phyloP scores from a whole-genome alignment of 768 basidiomycete genomes.

The Neoboletus brunneissimus region DNA sequence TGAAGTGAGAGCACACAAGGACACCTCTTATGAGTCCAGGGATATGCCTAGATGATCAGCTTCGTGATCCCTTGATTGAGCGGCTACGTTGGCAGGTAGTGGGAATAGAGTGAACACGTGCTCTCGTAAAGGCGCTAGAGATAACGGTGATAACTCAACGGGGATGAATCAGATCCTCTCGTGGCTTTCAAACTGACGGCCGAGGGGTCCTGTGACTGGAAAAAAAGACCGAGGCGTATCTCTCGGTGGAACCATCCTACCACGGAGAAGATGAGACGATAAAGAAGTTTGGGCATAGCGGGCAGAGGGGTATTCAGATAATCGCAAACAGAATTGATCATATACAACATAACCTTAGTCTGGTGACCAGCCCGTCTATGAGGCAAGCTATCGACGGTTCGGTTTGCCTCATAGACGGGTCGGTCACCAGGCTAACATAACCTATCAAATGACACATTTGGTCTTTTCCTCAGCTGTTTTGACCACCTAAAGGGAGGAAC shows the following conservation, averaged over 20 bases:
- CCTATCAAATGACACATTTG: too few relatives aligned
- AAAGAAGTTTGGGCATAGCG: too few relatives aligned
- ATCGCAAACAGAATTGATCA: not conserved
- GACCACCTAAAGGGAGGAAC: not conserved
- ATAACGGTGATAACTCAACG: conserved; percentile 7
- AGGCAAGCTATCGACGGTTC: too few relatives aligned
- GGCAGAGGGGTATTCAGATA: not conserved
- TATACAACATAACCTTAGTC: not conserved
- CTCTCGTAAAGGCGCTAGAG: conserved; percentile 6
- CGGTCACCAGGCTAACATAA: too few relatives aligned
- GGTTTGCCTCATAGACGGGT: too few relatives aligned
- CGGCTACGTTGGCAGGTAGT: conserved; percentile 4
- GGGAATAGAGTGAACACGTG: conserved; percentile 8
- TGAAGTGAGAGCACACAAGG: not conserved
- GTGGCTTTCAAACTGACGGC: not conserved
- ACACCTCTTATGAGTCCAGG: conserved; percentile 19
- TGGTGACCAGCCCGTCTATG: too few relatives aligned
- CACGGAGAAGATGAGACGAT: not conserved
- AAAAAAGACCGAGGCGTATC: not conserved
- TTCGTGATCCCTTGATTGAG: conserved; percentile 6
- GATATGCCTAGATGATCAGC: not conserved
- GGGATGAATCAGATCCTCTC: not conserved
- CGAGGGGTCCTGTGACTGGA: not conserved
- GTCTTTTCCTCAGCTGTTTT: not conserved
- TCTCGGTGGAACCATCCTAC: not conserved